Evolutionary conservation across 2,329 filamentous ascomycete genomes (phyloP), one percentile per base, ranked within the genome.

Genomic region (Eurotiales sp.): DNA sequence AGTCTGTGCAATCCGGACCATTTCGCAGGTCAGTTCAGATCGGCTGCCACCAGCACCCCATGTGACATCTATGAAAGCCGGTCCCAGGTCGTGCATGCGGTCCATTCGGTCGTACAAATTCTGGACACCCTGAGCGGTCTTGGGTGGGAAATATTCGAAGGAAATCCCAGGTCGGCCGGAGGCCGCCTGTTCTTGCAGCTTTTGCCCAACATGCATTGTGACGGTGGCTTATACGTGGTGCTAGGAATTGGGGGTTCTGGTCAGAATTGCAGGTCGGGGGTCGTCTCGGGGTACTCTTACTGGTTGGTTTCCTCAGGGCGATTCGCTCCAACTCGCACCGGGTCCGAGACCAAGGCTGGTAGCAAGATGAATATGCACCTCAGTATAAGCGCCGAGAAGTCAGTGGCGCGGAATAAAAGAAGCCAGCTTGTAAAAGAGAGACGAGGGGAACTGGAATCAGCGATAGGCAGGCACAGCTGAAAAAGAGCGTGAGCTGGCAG

Each of bases 41-140:
- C 93, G 83, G 59, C 88, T 85, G 43, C 93, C 93, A 60, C 93
- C 93, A 47, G 93, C 93, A 57, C 95, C 95, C 93, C 93, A 99
- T 56, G 93, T 99, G 65, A 99, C 87, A 72, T 99, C 93, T 69
- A 99, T 90, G 77, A 99, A 99, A 65, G 91, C 87, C 57, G 92
- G 93, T 1, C 90, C 93, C 57, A 95, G 83, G 64, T 86, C 83
- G 72, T 96, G 90, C 93, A 99, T 99, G 73, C 91, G 90, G 74
- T 99, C 93, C 88, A 99, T 97, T 61, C 93, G 89, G 63, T 99
- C 93, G 79, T 99, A 99, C 53, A 99, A 85, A 71, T 99, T 99
- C 76, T 99, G 93, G 11, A 99, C 92, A 79, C 93, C 93, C 75
- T 76, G 72, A 19, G 72, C 71, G 3, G 93, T 99, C 77, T 99